phyloP scores from a whole-genome alignment of 441 rosid species.

The Hura crepitans region DNA sequence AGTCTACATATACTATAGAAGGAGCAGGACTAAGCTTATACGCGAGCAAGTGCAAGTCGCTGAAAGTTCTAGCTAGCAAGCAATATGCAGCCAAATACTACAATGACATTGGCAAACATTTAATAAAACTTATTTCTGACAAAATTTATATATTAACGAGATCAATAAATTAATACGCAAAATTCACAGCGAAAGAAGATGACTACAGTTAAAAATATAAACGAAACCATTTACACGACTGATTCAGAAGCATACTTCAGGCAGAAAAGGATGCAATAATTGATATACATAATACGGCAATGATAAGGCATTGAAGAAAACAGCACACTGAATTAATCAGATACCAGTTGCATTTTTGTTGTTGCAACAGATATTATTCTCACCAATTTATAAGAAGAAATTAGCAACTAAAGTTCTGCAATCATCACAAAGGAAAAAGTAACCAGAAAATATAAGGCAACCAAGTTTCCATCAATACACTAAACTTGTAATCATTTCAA shows the following conservation, averaged over 20 bases:
- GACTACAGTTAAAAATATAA: not conserved
- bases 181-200: not conserved
- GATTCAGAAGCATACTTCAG: not conserved
- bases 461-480: not conserved
- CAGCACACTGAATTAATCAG: not conserved
- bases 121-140: not conserved
- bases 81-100: conserved; percentile 2
- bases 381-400: not conserved
- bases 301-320: not conserved
- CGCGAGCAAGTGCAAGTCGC: not conserved
- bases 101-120: not conserved
- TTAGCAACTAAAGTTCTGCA: no score
- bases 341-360: conserved; percentile 10
- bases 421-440: no score
- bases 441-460: not conserved
- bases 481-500: not conserved
- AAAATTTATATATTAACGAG: not conserved
- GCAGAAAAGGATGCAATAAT: not conserved
- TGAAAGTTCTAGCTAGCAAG: conserved; percentile 8
- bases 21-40: not conserved
- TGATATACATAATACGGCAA: not conserved
- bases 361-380: not conserved
- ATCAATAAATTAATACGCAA: not conserved
- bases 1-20: not conserved
- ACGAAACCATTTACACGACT: not conserved